phyloP scores from a whole-genome alignment of 1,284 basidiomycete species.

The Coriolopsis trogii region DNA sequence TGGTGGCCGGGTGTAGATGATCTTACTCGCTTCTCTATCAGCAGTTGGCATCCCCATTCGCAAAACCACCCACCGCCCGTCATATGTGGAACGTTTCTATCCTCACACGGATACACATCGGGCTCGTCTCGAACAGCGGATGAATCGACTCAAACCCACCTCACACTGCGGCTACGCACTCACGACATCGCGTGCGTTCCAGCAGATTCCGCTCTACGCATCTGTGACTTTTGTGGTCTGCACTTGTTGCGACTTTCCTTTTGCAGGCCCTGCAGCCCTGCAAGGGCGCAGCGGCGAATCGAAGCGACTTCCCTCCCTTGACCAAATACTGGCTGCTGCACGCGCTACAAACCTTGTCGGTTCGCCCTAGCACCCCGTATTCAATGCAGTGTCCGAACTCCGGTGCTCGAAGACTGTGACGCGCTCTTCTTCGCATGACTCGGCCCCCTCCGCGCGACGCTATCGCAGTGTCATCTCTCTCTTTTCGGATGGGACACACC shows the following conservation, averaged over 20 bases:
- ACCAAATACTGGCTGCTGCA: conserved; percentile 1
- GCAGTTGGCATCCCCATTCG: not conserved
- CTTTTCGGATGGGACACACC: conserved; percentile 8
- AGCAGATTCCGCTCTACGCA: conserved; percentile 3
- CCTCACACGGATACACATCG: not conserved
- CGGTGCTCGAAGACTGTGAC: conserved; percentile 21
- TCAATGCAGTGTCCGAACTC: conserved; percentile 15
- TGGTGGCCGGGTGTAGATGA: not conserved
- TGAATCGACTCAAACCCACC: conserved; percentile 3
- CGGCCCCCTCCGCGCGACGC: conserved; percentile 13
- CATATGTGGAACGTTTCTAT: not conserved
- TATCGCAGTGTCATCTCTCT: conserved; percentile 12
- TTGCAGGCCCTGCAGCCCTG: conserved; percentile 3
- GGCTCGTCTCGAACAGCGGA: not conserved
- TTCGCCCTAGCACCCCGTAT: conserved; percentile 2
- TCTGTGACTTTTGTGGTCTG: not conserved
- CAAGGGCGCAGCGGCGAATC: conserved; percentile 7
- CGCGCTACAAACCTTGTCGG: conserved; percentile 8
- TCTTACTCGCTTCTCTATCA: conserved; percentile 11
- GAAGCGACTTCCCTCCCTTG: conserved; percentile 2
- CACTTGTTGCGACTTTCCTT: conserved; percentile 5
- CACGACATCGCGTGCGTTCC: conserved; percentile 5
- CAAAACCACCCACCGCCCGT: not conserved
- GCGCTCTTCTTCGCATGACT: conserved; percentile 5
- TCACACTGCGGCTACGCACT: not conserved